Conservation (phyloP, 2,329 filamentous ascomycete genomes). For the Apiospora sp. region DNA sequence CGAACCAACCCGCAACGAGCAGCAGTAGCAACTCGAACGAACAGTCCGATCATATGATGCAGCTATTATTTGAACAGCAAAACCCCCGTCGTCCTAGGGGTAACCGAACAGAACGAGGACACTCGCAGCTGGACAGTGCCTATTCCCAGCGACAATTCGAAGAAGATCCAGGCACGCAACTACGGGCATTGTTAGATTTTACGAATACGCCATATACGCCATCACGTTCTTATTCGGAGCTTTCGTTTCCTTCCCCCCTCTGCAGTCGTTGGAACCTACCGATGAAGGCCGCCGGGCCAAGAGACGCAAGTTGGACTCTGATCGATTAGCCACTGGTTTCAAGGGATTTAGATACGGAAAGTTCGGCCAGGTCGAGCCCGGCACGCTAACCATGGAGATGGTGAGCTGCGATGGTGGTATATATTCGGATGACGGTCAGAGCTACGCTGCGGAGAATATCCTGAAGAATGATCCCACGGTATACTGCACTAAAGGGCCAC, state of each 20-base stretch:
- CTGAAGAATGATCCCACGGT: conserved; percentile 83
- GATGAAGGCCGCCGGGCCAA: conserved; percentile 62
- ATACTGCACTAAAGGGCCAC: conserved; percentile 88
- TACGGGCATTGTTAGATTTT: conserved; percentile 39
- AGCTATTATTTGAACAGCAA: conserved; percentile 25
- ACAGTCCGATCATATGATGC: conserved; percentile 13
- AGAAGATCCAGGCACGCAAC: conserved; percentile 35
- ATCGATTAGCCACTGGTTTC: conserved; percentile 58
- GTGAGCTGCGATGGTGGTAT: conserved; percentile 87
- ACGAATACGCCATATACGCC: conserved; percentile 32
- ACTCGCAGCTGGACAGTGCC: neutral
- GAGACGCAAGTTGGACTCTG: conserved; percentile 74
- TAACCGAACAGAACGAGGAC: conserved; percentile 11
- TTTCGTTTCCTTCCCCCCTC: conserved; percentile 37
- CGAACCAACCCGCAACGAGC: neutral
- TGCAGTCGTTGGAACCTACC: conserved; percentile 35
- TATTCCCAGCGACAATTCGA: conserved; percentile 22
- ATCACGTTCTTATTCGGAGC: conserved; percentile 35
- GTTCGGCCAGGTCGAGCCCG: conserved; percentile 86
- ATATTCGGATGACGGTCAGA: conserved; percentile 65
- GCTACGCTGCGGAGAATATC: conserved; percentile 80
- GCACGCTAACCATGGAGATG: conserved; percentile 84
- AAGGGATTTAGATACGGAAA: conserved; percentile 80
- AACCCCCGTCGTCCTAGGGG: conserved; percentile 7
- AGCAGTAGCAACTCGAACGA: neutral